These are phyloP conservation scores for Mangifera indica DNA, from an alignment of 345 rosid species.

Conservation along the genomic window DNA sequence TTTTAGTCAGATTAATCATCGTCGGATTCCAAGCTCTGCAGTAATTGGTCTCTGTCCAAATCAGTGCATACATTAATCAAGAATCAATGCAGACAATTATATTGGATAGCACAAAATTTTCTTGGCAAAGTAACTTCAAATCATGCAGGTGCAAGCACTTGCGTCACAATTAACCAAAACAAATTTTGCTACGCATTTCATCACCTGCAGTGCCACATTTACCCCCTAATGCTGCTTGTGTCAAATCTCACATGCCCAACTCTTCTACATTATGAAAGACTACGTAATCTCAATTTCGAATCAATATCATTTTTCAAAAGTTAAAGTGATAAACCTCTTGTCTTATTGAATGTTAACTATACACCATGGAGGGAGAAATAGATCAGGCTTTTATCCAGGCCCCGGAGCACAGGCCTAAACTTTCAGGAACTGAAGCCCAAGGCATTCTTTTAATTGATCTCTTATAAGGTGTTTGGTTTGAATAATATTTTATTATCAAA, in stretches of 20 bases:
- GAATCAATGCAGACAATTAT: too few species aligned
- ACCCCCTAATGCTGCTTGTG: not conserved
- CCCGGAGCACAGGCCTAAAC: slow-evolving; percentile 3
- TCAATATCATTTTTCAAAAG: too few species aligned
- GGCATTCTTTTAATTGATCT: slow-evolving; percentile 3
- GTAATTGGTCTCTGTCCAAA: too few species aligned
- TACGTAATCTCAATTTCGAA: too few species aligned
- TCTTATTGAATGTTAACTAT: slow-evolving; percentile 16
- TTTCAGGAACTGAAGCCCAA: not conserved
- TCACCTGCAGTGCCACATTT: too few species aligned
- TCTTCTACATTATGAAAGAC: too few species aligned
- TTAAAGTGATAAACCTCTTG: not conserved
- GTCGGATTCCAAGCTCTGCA: too few species aligned
- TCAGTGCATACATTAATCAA: too few species aligned
- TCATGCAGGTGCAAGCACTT: not conserved
- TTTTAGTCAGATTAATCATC: too few species aligned
- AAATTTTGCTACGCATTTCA: not conserved
- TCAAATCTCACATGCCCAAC: not conserved
- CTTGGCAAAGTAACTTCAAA: not conserved
- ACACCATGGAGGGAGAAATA: not conserved
- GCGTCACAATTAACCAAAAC: not conserved
- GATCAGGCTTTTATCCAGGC: slow-evolving; percentile 6
- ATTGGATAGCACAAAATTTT: too few species aligned
- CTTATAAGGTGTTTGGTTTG: too few species aligned
- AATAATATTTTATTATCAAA: too few species aligned